phyloP scores from a whole-genome alignment of 1,284 basidiomycete genomes.

The Marasmius oreades region DNA sequence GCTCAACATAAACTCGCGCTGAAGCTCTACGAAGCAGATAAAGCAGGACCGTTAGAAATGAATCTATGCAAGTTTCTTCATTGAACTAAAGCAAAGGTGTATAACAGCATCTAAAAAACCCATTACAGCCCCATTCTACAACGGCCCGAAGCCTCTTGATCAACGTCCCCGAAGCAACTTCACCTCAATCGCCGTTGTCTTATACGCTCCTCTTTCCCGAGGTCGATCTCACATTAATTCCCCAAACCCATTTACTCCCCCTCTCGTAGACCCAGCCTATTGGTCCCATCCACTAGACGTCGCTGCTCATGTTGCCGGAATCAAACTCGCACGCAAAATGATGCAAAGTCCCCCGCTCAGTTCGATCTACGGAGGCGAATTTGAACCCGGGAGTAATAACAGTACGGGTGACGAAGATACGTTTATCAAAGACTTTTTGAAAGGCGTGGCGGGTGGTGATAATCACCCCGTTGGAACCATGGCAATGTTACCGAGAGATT shows the following conservation, averaged over 20 bases:
- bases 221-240: conserved; percentile 30
- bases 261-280: conserved; percentile 25
- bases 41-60: conserved; percentile 23
- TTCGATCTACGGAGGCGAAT: conserved; percentile 22
- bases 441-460: conserved; percentile 23
- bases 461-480: conserved; percentile 28
- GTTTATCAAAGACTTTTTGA: conserved; percentile 22
- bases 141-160: conserved; percentile 20
- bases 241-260: conserved; percentile 16
- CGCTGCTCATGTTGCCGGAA: conserved; percentile 20
- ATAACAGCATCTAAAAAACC: neutral
- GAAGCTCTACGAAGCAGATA: conserved; percentile 21
- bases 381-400: conserved; percentile 23
- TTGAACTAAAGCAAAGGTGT: neutral
- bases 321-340: conserved; percentile 22
- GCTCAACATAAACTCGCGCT: conserved; percentile 25
- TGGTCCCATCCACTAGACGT: conserved; percentile 26
- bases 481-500: conserved; percentile 25
- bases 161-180: conserved; percentile 24
- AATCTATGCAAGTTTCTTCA: conserved; percentile 20
- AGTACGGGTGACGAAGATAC: conserved; percentile 16
- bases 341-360: conserved; percentile 20
- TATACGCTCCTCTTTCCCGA: too few relatives aligned
- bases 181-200: conserved; percentile 26
- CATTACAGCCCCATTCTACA: conserved; percentile 24